These are phyloP conservation scores for Dactylonectria estremocensis DNA, from an alignment of 2,329 filamentous ascomycete species.

Conservation along the genomic window DNA sequence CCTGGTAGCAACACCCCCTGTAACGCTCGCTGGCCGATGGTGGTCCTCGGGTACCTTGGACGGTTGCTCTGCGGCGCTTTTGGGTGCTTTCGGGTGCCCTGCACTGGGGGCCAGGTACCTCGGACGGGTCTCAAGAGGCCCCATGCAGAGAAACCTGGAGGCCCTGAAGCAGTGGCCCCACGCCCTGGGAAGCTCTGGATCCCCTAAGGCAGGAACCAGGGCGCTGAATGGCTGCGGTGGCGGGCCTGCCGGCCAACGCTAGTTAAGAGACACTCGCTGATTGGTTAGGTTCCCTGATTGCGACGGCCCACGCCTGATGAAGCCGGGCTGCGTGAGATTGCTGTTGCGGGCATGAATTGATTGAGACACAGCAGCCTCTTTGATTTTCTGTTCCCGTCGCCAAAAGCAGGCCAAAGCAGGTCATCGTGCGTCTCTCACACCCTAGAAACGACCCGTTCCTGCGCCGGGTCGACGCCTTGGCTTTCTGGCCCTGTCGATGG, in stretches of 20 bases:
- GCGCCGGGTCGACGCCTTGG: neutral
- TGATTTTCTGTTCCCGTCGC: slow-evolving; percentile 29
- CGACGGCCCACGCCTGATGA: slow-evolving; percentile 45
- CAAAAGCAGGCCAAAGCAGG: slow-evolving; percentile 8
- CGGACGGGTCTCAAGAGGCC: neutral
- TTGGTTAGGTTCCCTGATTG: slow-evolving; percentile 45
- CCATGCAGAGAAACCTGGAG: neutral
- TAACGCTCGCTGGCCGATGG: slow-evolving; percentile 2
- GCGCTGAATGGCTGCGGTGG: slow-evolving; percentile 40
- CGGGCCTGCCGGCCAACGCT: slow-evolving; percentile 32
- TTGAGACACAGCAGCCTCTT: slow-evolving; percentile 37
- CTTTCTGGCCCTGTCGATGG: neutral
- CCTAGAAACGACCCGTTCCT: slow-evolving; percentile 11
- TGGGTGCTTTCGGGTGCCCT: neutral
- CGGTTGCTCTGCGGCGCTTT: slow-evolving; percentile 7
- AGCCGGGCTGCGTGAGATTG: slow-evolving; percentile 46
- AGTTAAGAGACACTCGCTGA: slow-evolving; percentile 28
- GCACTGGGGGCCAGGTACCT: slow-evolving; percentile 8
- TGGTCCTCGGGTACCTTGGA: slow-evolving; percentile 8
- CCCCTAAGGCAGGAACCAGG: slow-evolving; percentile 37
- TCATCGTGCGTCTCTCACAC: slow-evolving; percentile 8
- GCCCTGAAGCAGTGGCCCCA: slow-evolving; percentile 17
- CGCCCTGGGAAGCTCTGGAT: slow-evolving; percentile 2
- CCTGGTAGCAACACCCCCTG: slow-evolving; percentile 25
- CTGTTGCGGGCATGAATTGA: slow-evolving; percentile 34